A percentile compares a stretch with the other conserved stretches of the same genome.
phyloP scores from a whole-genome alignment of 2,329 filamentous ascomycete genomes.

The Fusarium gaditjirri region DNA sequence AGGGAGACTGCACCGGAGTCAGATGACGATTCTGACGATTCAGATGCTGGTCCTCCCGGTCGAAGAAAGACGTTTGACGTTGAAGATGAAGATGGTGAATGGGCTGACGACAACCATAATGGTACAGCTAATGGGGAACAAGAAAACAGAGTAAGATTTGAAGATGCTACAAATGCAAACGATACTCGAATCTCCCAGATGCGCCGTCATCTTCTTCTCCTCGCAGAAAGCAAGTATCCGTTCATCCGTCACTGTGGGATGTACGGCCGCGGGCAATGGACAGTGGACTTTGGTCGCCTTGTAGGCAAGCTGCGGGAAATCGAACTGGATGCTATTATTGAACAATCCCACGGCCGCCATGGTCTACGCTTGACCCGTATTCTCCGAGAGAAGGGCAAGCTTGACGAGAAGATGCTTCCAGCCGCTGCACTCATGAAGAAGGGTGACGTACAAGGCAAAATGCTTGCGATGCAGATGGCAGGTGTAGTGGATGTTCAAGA shows the following conservation, averaged over 20 bases:
- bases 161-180: slow-evolving; percentile 56
- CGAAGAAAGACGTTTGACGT: slow-evolving; percentile 36
- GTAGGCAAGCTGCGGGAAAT: slow-evolving; percentile 76
- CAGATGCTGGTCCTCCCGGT: slow-evolving; percentile 45
- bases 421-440: slow-evolving; percentile 85
- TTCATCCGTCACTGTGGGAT: slow-evolving; percentile 76
- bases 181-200: slow-evolving; percentile 67
- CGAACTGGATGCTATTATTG: slow-evolving; percentile 85
- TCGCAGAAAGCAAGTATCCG: slow-evolving; percentile 74
- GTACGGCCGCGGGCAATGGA: slow-evolving; percentile 78
- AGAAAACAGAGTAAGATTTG: slow-evolving; percentile 62
- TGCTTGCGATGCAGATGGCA: slow-evolving; percentile 85
- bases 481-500: slow-evolving; percentile 94
- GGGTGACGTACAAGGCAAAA: slow-evolving; percentile 83
- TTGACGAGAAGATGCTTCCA: slow-evolving; percentile 93
- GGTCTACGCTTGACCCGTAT: slow-evolving; percentile 88
- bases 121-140: slow-evolving; percentile 49
- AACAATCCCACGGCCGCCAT: slow-evolving; percentile 78
- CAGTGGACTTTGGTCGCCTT: slow-evolving; percentile 81
- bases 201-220: slow-evolving; percentile 77
- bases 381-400: slow-evolving; percentile 84
- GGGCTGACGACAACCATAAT: slow-evolving; percentile 48
- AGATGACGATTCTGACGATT: slow-evolving; percentile 51
- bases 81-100: slow-evolving; percentile 50
- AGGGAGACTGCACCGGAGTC: slow-evolving; percentile 50